Base-by-base conservation (phyloP, 306 rosid genomes). In the Malus sieversii region DNA sequence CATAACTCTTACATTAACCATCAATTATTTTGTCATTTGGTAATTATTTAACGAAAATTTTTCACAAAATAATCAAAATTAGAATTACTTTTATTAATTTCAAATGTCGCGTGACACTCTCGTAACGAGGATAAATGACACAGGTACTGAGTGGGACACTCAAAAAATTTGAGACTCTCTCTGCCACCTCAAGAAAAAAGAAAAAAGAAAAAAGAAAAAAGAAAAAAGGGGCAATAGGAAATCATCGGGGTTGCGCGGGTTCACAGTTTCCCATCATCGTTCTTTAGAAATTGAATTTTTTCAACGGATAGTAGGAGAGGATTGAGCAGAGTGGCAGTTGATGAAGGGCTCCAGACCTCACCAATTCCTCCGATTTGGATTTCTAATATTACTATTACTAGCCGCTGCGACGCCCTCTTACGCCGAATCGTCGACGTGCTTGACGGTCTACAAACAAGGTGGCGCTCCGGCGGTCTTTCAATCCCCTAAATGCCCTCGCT, bases 401-500 rank as follows among this genome's bases (percentile, higher is more conserved):
- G 81, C 62, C 48, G 71, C 72, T 23, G 67, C 73, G 22, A 75
- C 75, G 42, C 75, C 58, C 68, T 78, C 74, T 76, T 23, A 0
- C 58, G 88, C 81, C 0, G 97, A 94, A 70, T 87, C 98, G n/a
- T 90, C 97, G 30, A 90, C 92, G 2, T 94, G 98, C 78, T 77
- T 94, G 87, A 84, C 89, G 60, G 90, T 92, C 18, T 92, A 92
- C 88, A 85, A 82, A 60, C 76, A 84, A 60, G 98, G 98, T 32
- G 95, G 98, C 42, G 96, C 98, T 85, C 93, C 95, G 76, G 96
- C 97, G 46, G 98, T 94, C 30, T 88, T 94, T 63, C 84, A 83
- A 76, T 94, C 98, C 79, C 95, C 95, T 12, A 94, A 94, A 90
- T 94, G 98, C 73, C 93, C 95, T 42, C 95, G 83, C 74, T 94